Conservation (phyloP, 2,329 filamentous ascomycete species). For the Ploettnerulaceae sp. region DNA sequence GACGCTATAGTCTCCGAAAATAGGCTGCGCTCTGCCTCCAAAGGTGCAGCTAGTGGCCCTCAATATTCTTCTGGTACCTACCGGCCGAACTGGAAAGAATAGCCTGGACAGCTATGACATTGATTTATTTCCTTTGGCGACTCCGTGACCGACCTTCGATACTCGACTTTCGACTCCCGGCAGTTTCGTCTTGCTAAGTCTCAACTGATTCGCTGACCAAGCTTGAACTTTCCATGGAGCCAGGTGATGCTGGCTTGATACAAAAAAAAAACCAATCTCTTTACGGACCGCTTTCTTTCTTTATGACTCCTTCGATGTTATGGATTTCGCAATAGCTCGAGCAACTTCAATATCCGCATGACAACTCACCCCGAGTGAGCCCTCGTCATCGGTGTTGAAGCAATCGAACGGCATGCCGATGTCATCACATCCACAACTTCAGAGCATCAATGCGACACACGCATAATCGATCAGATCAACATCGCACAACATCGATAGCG, state of each 20-base stretch:
- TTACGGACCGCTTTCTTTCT: conserved; percentile 32
- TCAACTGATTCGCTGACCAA: conserved; percentile 26
- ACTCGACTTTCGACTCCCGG: conserved; percentile 26
- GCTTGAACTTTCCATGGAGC: conserved; percentile 26
- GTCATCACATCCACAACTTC: conserved; percentile 29
- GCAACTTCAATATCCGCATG: conserved; percentile 30
- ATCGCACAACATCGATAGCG: conserved; percentile 18
- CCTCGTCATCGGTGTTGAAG: conserved; percentile 25
- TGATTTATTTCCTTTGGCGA: conserved; percentile 31
- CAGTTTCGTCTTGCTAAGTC: conserved; percentile 29
- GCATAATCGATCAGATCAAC: conserved; percentile 20
- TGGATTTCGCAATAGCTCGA: conserved; percentile 34
- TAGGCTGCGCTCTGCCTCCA: conserved; percentile 81
- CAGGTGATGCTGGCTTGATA: conserved; percentile 27
- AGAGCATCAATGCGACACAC: conserved; percentile 24
- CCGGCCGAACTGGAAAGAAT: conserved; percentile 49
- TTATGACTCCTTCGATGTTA: conserved; percentile 30
- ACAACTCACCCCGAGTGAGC: conserved; percentile 27
- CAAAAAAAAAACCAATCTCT: conserved; percentile 32
- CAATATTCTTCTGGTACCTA: conserved; percentile 43
- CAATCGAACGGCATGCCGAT: conserved; percentile 36
- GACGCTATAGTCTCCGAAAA: conserved; percentile 78
- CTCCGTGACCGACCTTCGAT: conserved; percentile 26
- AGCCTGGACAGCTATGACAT: conserved; percentile 35
- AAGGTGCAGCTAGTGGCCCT: conserved; percentile 52